Evolutionary conservation across 108 stramenopile species (phyloP).

Genomic region (Licmophora abbreviata): DNA sequence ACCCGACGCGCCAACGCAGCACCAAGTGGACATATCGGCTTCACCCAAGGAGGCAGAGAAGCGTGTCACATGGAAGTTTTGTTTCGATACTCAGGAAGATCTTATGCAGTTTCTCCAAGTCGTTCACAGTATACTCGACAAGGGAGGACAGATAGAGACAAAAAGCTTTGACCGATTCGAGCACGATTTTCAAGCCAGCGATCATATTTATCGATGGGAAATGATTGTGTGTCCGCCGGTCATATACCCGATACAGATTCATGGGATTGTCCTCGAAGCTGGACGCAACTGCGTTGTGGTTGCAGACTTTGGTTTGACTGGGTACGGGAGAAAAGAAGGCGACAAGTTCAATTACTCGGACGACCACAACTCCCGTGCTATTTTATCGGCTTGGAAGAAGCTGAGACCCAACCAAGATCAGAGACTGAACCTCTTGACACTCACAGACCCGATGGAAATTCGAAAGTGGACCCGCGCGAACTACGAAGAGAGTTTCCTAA

Average conservation of each 20-base stretch:
- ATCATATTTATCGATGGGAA: constrained; percentile 51
- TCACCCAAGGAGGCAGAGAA: not conserved
- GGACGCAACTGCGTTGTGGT: constrained; percentile 34
- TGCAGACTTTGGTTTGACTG: constrained; percentile 39
- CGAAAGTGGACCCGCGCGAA: constrained; percentile 35
- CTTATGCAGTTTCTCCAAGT: constrained; percentile 19
- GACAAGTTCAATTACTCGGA: constrained; percentile 9
- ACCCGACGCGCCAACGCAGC: not conserved
- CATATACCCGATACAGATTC: constrained; percentile 47
- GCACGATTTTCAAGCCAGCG: constrained; percentile 40
- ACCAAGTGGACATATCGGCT: not conserved
- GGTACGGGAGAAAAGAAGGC: constrained; percentile 18
- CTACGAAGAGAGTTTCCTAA: constrained; percentile 27
- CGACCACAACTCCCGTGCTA: constrained; percentile 6
- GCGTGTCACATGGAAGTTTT: constrained; percentile 45
- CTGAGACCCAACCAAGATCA: constrained; percentile 40
- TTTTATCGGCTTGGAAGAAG: constrained; percentile 21
- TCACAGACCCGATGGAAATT: constrained; percentile 40
- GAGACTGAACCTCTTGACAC: constrained; percentile 35
- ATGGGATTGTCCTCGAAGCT: constrained; percentile 44
- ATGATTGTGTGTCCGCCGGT: constrained; percentile 25
- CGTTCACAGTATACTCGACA: constrained; percentile 8
- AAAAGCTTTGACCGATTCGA: constrained; percentile 11
- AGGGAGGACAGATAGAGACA: not conserved
- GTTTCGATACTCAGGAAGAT: constrained; percentile 26